Percentiles rank a stretch among this genome's conserved stretches.
Evolutionary conservation across 2,329 filamentous ascomycete species (phyloP).

Genomic region (Diaporthe longicolla): DNA sequence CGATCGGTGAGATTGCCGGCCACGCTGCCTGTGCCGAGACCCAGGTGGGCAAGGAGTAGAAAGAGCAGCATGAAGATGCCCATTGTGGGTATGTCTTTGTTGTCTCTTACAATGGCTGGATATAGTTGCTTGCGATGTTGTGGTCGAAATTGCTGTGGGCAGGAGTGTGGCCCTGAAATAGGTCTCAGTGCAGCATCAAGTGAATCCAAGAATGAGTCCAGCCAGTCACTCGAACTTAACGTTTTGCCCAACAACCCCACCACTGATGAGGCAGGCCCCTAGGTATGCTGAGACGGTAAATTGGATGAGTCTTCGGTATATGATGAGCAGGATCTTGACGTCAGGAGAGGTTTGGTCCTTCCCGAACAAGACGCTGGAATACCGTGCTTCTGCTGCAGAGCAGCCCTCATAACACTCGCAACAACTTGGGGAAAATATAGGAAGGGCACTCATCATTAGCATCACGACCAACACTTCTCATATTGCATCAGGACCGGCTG

Average conservation of each 20-base stretch:
- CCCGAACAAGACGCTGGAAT: no score
- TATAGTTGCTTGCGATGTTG: background rate
- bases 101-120: background rate
- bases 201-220: background rate
- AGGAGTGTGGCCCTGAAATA: background rate
- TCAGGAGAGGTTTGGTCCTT: background rate
- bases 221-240: background rate
- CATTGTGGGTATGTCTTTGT: background rate
- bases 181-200: background rate
- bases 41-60: constrained; percentile 8
- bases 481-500: constrained; percentile 25
- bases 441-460: background rate
- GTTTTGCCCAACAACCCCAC: background rate
- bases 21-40: background rate
- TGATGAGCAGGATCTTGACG: background rate
- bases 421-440: background rate
- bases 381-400: background rate
- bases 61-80: background rate
- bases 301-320: background rate
- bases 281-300: background rate
- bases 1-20: background rate
- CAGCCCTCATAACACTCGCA: no score
- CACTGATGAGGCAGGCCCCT: background rate
- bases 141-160: background rate
- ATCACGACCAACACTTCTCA: constrained; percentile 23